Conservation (phyloP, 2,329 filamentous ascomycete genomes). For the Alternaria viburni region DNA sequence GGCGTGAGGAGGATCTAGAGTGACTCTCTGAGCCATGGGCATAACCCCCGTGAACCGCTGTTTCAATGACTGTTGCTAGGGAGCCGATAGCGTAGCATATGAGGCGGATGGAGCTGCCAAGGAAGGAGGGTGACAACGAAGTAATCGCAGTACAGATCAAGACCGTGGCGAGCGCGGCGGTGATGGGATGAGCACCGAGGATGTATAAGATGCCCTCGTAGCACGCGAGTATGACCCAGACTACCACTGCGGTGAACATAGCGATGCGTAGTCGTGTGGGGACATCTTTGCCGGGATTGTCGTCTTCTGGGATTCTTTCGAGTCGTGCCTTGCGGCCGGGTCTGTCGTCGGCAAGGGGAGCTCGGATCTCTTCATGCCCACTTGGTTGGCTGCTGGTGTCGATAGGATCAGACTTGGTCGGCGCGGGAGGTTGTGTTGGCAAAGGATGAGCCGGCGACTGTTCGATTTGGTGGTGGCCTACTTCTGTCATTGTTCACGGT, state of each 20-base stretch:
- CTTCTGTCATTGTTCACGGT: neutral
- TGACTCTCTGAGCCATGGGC: too few species aligned
- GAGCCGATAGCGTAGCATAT: accelerated
- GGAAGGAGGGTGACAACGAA: neutral
- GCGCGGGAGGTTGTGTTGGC: too few species aligned
- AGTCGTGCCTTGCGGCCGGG: too few species aligned
- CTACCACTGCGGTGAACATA: neutral
- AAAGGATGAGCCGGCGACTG: too few species aligned
- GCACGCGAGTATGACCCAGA: neutral
- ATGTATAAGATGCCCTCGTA: neutral
- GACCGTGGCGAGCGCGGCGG: neutral
- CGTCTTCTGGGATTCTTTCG: too few species aligned
- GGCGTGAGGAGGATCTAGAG: neutral
- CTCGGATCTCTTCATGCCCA: too few species aligned
- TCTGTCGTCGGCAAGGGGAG: too few species aligned
- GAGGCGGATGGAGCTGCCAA: neutral
- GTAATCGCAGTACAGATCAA: neutral
- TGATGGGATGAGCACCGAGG: neutral
- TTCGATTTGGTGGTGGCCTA: too few species aligned
- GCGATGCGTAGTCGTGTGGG: neutral
- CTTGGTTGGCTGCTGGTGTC: too few species aligned
- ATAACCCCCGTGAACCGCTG: too few species aligned
- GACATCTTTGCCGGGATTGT: neutral
- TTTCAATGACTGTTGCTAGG: neutral
- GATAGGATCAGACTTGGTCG: too few species aligned